Base-by-base conservation (phyloP, 2,329 filamentous ascomycete species). In the Pestalotiopsis sp. region DNA sequence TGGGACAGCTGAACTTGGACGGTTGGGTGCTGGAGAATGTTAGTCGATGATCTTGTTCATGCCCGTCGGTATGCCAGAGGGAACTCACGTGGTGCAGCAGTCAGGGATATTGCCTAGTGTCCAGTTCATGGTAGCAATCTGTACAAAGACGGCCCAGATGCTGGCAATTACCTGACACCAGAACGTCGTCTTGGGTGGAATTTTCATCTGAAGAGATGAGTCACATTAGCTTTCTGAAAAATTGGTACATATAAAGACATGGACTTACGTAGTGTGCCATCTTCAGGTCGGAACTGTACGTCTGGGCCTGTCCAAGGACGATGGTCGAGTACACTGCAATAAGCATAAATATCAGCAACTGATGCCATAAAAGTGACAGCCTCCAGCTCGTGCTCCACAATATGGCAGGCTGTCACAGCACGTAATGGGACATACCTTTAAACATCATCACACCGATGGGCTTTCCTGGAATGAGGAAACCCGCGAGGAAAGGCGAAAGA, bases 381-480 rank as follows among this genome's bases (percentile, higher is more conserved):
- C 56, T 52, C 17, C 44, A 9, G 2, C 6, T 35, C 30, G 1
- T 35, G 9, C 30, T 7, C 30, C 2, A 35, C 30, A 35, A 35
- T 3, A 62, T 62, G 35, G 30, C 10, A n/a, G 9, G n/a, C 10
- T 26, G 9, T 17, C 1, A 13, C 14, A 20, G 4, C 10, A 40
- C 1, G 24, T 17, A 40, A 35, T 40, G 2, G 9, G n/a, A 58
- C 56, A 35, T 55, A 66, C 65, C 57, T 72, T 87, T 87, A 79
- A 87, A 87, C 65, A 87, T 77, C 84, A 88, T 88, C 74, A 86
- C 83, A 3, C 81, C 85, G 66, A 88, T 82, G 0, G 86, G 85
- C 6, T 78, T 77, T 1, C 86, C 89, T 0, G 88, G 88, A 67
- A 87, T 82, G 78, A 90, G 85, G 73, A 89, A 89, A 1, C 86